Conservation (phyloP, 495 filamentous ascomycete genomes). For the Penicillium manginii region DNA sequence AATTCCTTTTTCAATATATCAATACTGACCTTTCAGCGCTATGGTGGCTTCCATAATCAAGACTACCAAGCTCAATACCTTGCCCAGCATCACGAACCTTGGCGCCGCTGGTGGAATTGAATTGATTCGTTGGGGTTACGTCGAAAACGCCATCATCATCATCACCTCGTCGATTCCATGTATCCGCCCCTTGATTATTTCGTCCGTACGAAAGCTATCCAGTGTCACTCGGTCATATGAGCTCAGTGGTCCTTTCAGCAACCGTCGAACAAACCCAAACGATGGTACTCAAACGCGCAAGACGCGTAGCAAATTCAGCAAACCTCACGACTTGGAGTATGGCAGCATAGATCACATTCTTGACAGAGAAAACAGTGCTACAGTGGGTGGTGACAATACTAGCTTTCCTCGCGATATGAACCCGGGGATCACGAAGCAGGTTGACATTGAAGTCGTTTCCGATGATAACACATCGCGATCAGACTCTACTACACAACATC, state of each 20-base stretch:
- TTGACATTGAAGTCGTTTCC: slow-evolving; percentile 34
- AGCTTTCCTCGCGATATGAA: not conserved
- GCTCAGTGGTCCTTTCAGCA: slow-evolving; percentile 30
- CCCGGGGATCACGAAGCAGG: slow-evolving; percentile 37
- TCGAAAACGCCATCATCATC: slow-evolving; percentile 40
- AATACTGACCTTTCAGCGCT: slow-evolving; percentile 27
- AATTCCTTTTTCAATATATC: not conserved
- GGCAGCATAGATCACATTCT: slow-evolving; percentile 39
- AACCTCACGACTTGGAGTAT: slow-evolving; percentile 26
- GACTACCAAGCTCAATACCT: slow-evolving; percentile 40
- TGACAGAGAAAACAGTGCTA: slow-evolving; percentile 19
- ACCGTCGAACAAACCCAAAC: slow-evolving; percentile 19
- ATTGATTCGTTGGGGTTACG: slow-evolving; percentile 40
- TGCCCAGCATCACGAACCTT: slow-evolving; percentile 39
- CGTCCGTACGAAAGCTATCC: slow-evolving; percentile 44
- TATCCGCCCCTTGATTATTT: slow-evolving; percentile 40
- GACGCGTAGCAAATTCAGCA: slow-evolving; percentile 15
- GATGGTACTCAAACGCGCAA: slow-evolving; percentile 21
- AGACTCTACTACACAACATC: not conserved
- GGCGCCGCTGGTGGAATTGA: slow-evolving; percentile 31
- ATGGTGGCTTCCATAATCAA: slow-evolving; percentile 50
- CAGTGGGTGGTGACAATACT: slow-evolving; percentile 18
- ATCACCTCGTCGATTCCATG: slow-evolving; percentile 42
- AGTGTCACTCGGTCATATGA: slow-evolving; percentile 39
- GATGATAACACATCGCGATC: slow-evolving; percentile 7